Evolutionary conservation across 768 basidiomycete genomes (phyloP).

Genomic region (Amanita phalloides): DNA sequence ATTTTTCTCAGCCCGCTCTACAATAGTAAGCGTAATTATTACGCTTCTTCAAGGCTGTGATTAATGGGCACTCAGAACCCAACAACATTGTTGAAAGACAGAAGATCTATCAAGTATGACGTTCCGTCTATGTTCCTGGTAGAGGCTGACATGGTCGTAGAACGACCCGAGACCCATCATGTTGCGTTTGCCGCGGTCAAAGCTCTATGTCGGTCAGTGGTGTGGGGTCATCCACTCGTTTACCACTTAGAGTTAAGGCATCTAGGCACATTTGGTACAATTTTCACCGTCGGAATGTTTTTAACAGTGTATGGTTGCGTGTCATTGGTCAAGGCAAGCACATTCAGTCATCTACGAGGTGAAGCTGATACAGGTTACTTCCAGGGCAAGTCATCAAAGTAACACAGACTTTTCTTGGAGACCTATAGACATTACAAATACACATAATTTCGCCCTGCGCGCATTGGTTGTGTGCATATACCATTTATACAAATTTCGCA

Average conservation of each 20-base stretch:
- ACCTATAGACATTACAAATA: not conserved
- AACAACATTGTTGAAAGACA: constrained; percentile 61
- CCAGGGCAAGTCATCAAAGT: not conserved
- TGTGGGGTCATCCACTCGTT: not conserved
- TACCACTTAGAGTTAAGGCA: not conserved
- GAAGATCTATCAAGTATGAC: constrained; percentile 48
- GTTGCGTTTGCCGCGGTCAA: constrained; percentile 50
- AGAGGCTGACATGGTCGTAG: constrained; percentile 14
- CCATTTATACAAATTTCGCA: too few species aligned
- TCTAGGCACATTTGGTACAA: constrained; percentile 2
- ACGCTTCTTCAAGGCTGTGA: not conserved
- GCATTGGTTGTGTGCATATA: not conserved
- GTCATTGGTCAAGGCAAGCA: constrained; percentile 8
- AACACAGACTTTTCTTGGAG: not conserved
- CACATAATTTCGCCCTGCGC: not conserved
- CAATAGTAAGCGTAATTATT: constrained; percentile 37
- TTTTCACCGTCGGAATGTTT: constrained; percentile 6
- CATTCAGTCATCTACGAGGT: not conserved
- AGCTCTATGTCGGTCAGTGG: constrained; percentile 47
- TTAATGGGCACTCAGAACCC: constrained; percentile 23
- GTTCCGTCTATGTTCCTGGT: constrained; percentile 2
- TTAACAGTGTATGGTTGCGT: constrained; percentile 2
- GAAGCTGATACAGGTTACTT: not conserved
- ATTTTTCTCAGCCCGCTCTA: constrained; percentile 45
- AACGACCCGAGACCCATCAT: constrained; percentile 42